Evolutionary conservation across 352 stramenopile species (phyloP).

Genomic region (Pythium vanterpoolii): DNA sequence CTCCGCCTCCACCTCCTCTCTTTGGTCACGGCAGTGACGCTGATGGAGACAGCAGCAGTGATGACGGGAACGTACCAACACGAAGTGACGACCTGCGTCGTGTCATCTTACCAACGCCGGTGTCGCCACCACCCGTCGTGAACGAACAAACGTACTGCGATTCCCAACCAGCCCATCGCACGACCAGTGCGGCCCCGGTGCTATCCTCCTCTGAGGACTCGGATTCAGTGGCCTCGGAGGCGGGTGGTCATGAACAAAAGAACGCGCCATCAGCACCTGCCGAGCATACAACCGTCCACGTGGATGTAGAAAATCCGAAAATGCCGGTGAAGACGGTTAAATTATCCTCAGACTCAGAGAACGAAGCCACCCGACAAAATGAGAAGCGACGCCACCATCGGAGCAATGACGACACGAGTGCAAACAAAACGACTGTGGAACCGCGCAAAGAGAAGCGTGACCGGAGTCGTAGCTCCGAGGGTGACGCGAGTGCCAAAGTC

Average conservation of each 20-base stretch:
- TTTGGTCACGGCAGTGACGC: constrained; percentile 44
- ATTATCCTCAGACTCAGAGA: constrained; percentile 2
- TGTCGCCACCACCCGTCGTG: not conserved
- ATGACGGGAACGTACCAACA: constrained; percentile 15
- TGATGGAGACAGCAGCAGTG: constrained; percentile 39
- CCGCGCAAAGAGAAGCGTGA: constrained; percentile 15
- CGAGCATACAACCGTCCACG: not conserved
- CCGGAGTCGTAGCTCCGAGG: constrained; percentile 25
- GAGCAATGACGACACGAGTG: not conserved
- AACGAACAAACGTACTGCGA: not conserved
- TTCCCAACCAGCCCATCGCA: not conserved
- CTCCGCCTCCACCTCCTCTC: constrained; percentile 29
- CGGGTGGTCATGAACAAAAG: constrained; percentile 1
- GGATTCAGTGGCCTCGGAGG: constrained; percentile 11
- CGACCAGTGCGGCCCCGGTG: not conserved
- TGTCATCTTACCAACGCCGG: constrained; percentile 15
- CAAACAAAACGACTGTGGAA: not conserved
- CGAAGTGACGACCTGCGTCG: constrained; percentile 20
- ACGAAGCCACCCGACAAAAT: not conserved
- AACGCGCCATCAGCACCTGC: not conserved
- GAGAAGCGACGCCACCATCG: not conserved
- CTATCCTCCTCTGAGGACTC: constrained; percentile 14
- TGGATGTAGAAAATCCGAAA: not conserved
- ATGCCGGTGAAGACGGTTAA: not conserved
- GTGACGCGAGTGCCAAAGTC: constrained; percentile 35